These are phyloP conservation scores for Pseudoperonospora humuli DNA, from an alignment of 352 stramenopile species.

Conservation along the genomic window DNA sequence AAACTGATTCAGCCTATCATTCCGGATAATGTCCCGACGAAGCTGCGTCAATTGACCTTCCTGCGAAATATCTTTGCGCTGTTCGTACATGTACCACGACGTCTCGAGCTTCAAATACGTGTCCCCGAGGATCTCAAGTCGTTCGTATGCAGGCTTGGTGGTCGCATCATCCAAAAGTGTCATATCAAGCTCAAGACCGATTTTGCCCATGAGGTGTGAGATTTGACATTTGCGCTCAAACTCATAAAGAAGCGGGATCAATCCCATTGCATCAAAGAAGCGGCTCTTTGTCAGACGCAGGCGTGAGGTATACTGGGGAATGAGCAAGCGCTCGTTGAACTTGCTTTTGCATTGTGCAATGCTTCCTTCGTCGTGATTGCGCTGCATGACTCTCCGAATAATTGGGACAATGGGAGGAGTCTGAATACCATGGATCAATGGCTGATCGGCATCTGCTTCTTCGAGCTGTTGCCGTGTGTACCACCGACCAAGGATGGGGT, in stretches of 20 bases:
- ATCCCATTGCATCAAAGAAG: conserved; percentile 74
- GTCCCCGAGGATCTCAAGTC: conserved; percentile 75
- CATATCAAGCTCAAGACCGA: conserved; percentile 71
- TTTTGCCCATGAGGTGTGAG: conserved; percentile 74
- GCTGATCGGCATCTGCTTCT: conserved; percentile 46
- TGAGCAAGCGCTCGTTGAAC: conserved; percentile 70
- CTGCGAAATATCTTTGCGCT: conserved; percentile 56
- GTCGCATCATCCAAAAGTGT: conserved; percentile 70
- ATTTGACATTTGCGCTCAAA: conserved; percentile 87
- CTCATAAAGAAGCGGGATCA: conserved; percentile 80
- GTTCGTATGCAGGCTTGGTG: conserved; percentile 79
- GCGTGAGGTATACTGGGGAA: conserved; percentile 64
- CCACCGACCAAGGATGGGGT: conserved; percentile 76
- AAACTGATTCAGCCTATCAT: conserved; percentile 74
- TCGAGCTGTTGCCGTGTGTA: conserved; percentile 55
- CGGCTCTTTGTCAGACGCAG: conserved; percentile 56
- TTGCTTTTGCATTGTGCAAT: conserved; percentile 48
- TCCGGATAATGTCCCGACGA: conserved; percentile 81
- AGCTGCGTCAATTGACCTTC: conserved; percentile 69
- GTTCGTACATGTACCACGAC: conserved; percentile 77
- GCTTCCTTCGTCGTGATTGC: conserved; percentile 52
- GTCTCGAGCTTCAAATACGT: conserved; percentile 84
- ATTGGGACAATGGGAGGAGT: conserved; percentile 69
- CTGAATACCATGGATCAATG: conserved; percentile 62
- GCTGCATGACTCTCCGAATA: conserved; percentile 77